Percentiles rank a stretch among this genome's conserved stretches.
These are phyloP conservation scores for Paraurostyla sp. DNA, from an alignment of 73 alveolate species.

Conservation along the genomic window DNA sequence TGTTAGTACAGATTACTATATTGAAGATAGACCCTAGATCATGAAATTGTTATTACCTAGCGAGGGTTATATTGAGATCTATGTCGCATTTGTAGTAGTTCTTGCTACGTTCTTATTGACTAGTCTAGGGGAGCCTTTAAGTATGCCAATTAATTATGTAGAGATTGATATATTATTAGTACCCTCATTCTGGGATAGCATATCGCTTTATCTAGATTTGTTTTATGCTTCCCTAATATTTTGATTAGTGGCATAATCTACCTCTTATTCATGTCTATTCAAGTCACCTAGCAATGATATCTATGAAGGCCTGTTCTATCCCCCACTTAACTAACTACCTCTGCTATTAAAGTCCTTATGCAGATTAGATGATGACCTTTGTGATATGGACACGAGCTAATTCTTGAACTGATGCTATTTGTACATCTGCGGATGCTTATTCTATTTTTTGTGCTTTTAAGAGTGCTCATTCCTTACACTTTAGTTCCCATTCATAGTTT, in stretches of 20 bases:
- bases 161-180: slow-evolving; percentile 22
- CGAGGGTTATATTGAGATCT: too few relatives aligned
- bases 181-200: slow-evolving; percentile 3
- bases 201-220: slow-evolving; percentile 14
- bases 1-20: background rate
- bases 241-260: background rate
- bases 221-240: background rate
- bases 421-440: too few relatives aligned
- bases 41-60: slow-evolving; percentile 4
- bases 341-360: background rate
- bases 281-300: background rate
- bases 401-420: background rate
- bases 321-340: slow-evolving; percentile 4
- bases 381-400: background rate
- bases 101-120: background rate
- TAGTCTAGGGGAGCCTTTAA: slow-evolving; percentile 16
- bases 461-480: slow-evolving; percentile 27
- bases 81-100: slow-evolving; percentile 9
- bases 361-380: slow-evolving; percentile 11
- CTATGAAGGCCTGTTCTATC: background rate
- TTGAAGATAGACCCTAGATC: background rate
- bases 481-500: slow-evolving; percentile 1
- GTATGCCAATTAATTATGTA: too few relatives aligned
- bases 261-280: background rate
- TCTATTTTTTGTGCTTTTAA: too few relatives aligned